phyloP scores from a whole-genome alignment of 1,139 yeast species.

The Candida tropicalis region DNA sequence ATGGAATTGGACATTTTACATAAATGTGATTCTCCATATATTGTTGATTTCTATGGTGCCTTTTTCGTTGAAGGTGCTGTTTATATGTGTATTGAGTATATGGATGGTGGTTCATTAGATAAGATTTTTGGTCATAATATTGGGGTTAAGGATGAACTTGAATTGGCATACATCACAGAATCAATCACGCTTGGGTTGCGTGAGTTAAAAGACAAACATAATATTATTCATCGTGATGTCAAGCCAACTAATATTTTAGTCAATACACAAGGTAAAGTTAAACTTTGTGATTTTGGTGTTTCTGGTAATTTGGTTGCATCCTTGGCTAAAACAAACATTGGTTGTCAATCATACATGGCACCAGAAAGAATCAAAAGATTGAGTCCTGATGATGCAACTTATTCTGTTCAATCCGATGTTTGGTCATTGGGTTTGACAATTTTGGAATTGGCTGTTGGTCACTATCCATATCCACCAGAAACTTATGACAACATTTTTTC shows the following conservation, averaged over 20 bases:
- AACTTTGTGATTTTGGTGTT: conserved; percentile 96
- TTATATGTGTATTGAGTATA: conserved; percentile 96
- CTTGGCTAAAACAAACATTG: conserved; percentile 92
- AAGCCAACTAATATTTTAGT: conserved; percentile 94
- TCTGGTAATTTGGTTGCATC: conserved; percentile 95
- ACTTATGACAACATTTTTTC: conserved; percentile 88
- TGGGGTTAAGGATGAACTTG: conserved; percentile 79
- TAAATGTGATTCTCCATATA: conserved; percentile 84
- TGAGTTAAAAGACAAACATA: conserved; percentile 82
- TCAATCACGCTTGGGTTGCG: conserved; percentile 81
- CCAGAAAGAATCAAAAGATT: conserved; percentile 85
- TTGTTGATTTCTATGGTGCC: conserved; percentile 96
- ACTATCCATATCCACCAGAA: conserved; percentile 94
- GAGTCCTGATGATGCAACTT: conserved; percentile 69
- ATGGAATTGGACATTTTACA: conserved; percentile 96
- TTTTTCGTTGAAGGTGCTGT: conserved; percentile 98
- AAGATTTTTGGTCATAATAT: conserved; percentile 70
- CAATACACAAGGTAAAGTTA: conserved; percentile 79
- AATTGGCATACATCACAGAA: conserved; percentile 77
- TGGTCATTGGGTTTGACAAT: conserved; percentile 95
- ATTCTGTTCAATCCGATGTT: conserved; percentile 92
- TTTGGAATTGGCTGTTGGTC: conserved; percentile 86
- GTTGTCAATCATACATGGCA: conserved; percentile 99
- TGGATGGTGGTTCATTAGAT: conserved; percentile 97
- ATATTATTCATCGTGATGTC: conserved; percentile 94